Conservation (phyloP, 2,329 filamentous ascomycete species). For the Botrytis porri region DNA sequence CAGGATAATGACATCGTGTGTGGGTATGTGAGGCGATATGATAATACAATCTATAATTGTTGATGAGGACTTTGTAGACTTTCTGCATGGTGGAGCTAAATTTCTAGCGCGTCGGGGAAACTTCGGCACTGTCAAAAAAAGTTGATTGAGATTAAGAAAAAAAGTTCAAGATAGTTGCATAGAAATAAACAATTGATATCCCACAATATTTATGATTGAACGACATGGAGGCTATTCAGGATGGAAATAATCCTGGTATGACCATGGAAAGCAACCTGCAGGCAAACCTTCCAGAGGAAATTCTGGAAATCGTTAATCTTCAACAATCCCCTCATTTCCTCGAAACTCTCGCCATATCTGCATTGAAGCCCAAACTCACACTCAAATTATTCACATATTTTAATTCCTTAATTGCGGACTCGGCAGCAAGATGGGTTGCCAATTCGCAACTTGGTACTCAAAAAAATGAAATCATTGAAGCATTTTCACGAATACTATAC, state of each 20-base stretch:
- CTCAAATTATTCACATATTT: constrained; percentile 72
- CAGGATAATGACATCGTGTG: constrained; percentile 60
- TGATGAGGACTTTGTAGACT: constrained; percentile 29
- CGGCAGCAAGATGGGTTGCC: constrained; percentile 76
- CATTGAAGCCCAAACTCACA: constrained; percentile 68
- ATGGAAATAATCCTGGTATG: constrained; percentile 53
- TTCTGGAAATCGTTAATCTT: constrained; percentile 64
- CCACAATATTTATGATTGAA: constrained; percentile 11
- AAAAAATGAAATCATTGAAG: constrained; percentile 53
- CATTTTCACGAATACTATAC: constrained; percentile 76
- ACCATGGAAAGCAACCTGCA: constrained; percentile 44
- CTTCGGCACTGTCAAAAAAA: constrained; percentile 16
- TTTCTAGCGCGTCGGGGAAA: constrained; percentile 21
- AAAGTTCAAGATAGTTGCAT: constrained; percentile 20
- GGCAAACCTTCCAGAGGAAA: constrained; percentile 64
- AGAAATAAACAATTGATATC: constrained; percentile 8
- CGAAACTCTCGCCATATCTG: constrained; percentile 65
- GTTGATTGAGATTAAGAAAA: constrained; percentile 18
- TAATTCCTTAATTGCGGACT: constrained; percentile 72
- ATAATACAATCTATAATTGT: constrained; percentile 10
- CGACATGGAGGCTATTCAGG: constrained; percentile 42
- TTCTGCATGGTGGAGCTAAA: constrained; percentile 22
- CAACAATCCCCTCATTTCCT: constrained; percentile 65
- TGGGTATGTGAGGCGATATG: constrained; percentile 29
- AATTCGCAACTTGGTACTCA: constrained; percentile 25